Evolutionary conservation across 2,329 filamentous ascomycete genomes (phyloP).

Genomic region (Neofusicoccum kwambonambiense): DNA sequence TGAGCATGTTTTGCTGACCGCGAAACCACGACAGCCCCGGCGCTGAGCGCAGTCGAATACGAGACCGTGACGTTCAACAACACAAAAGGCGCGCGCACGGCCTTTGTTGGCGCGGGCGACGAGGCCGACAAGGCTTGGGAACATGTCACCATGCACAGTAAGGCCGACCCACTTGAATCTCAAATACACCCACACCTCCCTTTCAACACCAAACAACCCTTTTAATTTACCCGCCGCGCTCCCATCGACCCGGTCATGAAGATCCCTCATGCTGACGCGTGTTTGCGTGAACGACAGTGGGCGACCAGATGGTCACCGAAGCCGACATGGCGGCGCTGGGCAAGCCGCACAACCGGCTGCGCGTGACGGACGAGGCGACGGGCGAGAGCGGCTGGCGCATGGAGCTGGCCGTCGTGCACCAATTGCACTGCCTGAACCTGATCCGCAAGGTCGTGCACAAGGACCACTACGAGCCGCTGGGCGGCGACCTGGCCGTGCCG

Average conservation of each 20-base stretch:
- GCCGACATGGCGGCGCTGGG: slow-evolving; percentile 55
- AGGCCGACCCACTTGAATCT: slow-evolving; percentile 13
- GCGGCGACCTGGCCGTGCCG: slow-evolving; percentile 28
- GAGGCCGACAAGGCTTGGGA: slow-evolving; percentile 60
- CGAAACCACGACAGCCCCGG: not conserved
- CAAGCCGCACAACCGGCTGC: slow-evolving; percentile 53
- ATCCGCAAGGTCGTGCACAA: slow-evolving; percentile 35
- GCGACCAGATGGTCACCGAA: slow-evolving; percentile 60
- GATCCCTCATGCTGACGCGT: slow-evolving; percentile 23
- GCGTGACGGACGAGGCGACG: slow-evolving; percentile 55
- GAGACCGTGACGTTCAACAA: slow-evolving; percentile 9
- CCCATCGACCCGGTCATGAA: too few relatives aligned
- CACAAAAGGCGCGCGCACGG: not conserved
- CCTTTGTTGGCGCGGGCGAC: slow-evolving; percentile 56
- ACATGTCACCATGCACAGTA: slow-evolving; percentile 48
- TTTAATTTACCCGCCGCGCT: not conserved
- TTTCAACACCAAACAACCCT: not conserved
- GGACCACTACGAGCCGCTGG: slow-evolving; percentile 31
- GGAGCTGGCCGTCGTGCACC: slow-evolving; percentile 27
- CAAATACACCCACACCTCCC: not conserved
- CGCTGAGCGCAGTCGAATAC: slow-evolving; percentile 2
- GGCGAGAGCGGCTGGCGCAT: slow-evolving; percentile 40
- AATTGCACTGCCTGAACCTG: slow-evolving; percentile 38
- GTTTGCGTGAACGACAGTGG: slow-evolving; percentile 42
- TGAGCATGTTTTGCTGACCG: not conserved